Evolutionary conservation across 192 early-diverging fungal genomes (phyloP).

Genomic region (Coemansia sp.): DNA sequence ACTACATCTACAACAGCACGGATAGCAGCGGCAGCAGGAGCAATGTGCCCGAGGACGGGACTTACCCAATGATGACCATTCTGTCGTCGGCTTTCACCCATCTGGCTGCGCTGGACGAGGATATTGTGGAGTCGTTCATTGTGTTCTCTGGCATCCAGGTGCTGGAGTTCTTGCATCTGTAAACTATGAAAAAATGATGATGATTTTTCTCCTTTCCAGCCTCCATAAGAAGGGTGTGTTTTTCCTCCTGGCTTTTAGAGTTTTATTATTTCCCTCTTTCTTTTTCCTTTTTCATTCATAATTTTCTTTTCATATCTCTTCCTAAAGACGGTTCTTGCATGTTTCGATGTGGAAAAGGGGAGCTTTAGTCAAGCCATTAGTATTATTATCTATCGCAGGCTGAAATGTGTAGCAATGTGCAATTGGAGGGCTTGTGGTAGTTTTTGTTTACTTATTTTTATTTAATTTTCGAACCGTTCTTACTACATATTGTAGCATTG

Average conservation of each 20-base stretch:
- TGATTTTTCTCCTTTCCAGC: not conserved
- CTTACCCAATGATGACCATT: constrained; percentile 43
- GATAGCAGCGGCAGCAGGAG: not conserved
- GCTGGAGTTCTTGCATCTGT: constrained; percentile 53
- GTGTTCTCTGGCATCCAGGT: constrained; percentile 51
- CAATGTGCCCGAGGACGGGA: constrained; percentile 34
- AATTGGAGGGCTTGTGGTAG: too few relatives aligned
- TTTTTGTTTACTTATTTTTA: too few relatives aligned
- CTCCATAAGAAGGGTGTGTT: not conserved
- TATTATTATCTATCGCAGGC: too few relatives aligned
- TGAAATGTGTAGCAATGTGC: too few relatives aligned
- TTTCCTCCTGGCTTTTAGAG: not conserved
- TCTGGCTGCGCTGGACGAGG: constrained; percentile 30
- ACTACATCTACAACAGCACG: constrained; percentile 12
- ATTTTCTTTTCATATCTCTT: too few relatives aligned
- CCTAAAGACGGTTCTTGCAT: too few relatives aligned
- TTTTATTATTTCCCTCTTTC: too few relatives aligned
- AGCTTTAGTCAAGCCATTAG: too few relatives aligned
- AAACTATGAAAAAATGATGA: not conserved
- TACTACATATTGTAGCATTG: too few relatives aligned
- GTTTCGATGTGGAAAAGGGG: too few relatives aligned
- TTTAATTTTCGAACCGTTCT: too few relatives aligned
- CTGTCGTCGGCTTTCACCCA: constrained; percentile 41
- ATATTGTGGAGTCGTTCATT: constrained; percentile 48
- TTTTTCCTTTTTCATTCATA: too few relatives aligned